Evolutionary conservation across 768 basidiomycete genomes (phyloP), one percentile per base, ranked within the genome.

Genomic region (Podaxis rugospora): DNA sequence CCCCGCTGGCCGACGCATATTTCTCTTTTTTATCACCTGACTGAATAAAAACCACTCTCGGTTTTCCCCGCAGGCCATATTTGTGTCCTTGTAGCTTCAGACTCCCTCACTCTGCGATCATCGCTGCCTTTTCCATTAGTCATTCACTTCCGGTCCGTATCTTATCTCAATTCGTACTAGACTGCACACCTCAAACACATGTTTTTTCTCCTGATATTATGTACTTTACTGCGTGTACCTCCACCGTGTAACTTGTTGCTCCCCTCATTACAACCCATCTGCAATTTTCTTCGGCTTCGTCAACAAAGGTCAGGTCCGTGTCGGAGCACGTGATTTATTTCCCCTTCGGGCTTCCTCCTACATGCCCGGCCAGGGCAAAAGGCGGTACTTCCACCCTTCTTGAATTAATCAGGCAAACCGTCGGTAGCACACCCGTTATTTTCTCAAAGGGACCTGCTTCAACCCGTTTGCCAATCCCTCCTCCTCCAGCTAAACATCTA

Each of bases 281-380:
- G 47, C 47, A 49, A 49, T 27, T 49, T 49, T 27, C 25, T 23
- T 47, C 47, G 13, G 18, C 25, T 49, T 27, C 25, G 6, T 27
- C 13, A 18, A 21, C 21, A 23, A 55, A 9, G 11, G 18, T 55
- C 57, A 59, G 50, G 57, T 59, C 57, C 57, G 57, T 59, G 27
- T 59, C 57, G 57, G 57, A 51, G 51, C 57, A 59, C 57, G 57
- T 59, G 57, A 59, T 6, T 18, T 18, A 32, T 59, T 37, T 23
- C 50, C 57, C 50, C 50, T 27, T 25, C 2, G 7, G 50, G 27
- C 14, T 4, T 5, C 16, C 39, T 59, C 57, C 57, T 59, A 51
- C 18, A 27, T 2, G n/a, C 55, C 25, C 55, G 55, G 55, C 42
- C 55, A 57, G 55, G 55, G 55, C 27, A 49, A 27, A 11, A 13